Base-by-base conservation (phyloP, 352 stramenopile species). In the Globisporangium iwayamae region DNA sequence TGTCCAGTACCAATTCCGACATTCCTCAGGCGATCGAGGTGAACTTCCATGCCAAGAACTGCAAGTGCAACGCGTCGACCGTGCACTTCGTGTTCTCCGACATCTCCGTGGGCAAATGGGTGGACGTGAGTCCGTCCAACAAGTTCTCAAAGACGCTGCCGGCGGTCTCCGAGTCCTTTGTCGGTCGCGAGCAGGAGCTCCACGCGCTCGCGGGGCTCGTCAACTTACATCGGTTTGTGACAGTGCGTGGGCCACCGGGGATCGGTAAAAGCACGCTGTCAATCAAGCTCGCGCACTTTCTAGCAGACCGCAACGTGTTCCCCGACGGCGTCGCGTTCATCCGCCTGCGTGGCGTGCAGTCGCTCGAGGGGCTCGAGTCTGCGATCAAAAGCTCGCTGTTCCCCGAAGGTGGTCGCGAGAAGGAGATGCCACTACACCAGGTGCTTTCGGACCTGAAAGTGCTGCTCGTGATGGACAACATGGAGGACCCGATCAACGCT, bases 251-350 rank as follows among this genome's bases (percentile, higher is more conserved):
- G 0, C 80, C 84, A 10, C 84, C 84, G 18, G 81, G 84, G 20
- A 93, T 93, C 58, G 84, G 84, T 18, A 93, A 93, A 65, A 91
- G 80, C 62, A 90, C 84, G 18, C 66, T 91, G 4, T 89, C 84
- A 8, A 86, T 86, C 56, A 83, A 84, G 18, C 56, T 91, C 13
- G 84, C 81, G 4, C 84, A 93, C 52, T 93, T 91, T 57, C 56
- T 93, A 14, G 76, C 80, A 8, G 81, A 93, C 47, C 84, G 84
- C 39, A 83, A 86, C 46, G 81, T 74, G 10, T 93, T 91, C 57
- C 70, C 79, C 2, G 80, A 93, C 52, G 85, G 85, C 14, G 85
- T 93, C 45, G 80, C 84, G 18, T 93, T 91, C 54, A 75, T 90
- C 69, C 80, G 81, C 1, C 60, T 91, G 28, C 82, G 85, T 18